These are phyloP conservation scores for Macadamia integrifolia DNA, from an alignment of 164 flowering plant species.

Conservation along the genomic window DNA sequence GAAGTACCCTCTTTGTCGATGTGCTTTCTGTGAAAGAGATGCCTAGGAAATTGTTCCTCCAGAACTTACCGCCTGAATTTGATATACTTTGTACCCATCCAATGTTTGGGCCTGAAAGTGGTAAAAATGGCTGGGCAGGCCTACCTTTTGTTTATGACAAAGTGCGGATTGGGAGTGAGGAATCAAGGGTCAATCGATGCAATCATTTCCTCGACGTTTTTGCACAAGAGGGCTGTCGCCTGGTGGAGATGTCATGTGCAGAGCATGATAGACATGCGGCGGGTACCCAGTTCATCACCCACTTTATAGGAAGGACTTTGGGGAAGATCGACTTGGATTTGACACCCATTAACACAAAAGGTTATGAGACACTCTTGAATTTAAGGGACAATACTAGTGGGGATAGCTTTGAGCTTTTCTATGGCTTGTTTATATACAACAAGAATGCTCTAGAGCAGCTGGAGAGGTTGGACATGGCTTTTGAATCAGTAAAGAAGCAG, in stretches of 20 bases:
- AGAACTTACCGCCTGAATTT: conserved; percentile 45
- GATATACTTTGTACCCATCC: conserved; percentile 82
- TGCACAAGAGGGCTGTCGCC: conserved; percentile 60
- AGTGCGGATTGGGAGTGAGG: conserved; percentile 61
- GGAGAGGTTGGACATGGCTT: conserved; percentile 64
- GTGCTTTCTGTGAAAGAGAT: conserved; percentile 81
- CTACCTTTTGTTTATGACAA: conserved; percentile 62
- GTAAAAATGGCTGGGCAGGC: conserved; percentile 48
- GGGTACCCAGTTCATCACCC: conserved; percentile 73
- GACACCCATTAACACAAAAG: conserved; percentile 73
- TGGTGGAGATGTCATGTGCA: conserved; percentile 79
- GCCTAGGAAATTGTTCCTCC: conserved; percentile 42
- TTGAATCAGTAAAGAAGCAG: conserved; percentile 55
- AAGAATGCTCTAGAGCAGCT: conserved; percentile 66
- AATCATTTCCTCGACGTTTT: conserved; percentile 53
- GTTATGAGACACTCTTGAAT: conserved; percentile 65
- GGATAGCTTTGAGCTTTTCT: conserved; percentile 82
- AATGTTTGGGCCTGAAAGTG: conserved; percentile 90
- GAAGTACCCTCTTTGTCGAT: conserved; percentile 73
- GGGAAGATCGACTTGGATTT: conserved; percentile 47
- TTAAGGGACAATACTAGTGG: conserved; percentile 68
- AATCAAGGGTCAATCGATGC: conserved; percentile 35
- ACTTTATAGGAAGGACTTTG: conserved; percentile 70
- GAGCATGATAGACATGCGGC: conserved; percentile 79
- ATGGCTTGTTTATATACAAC: conserved; percentile 82